phyloP scores from a whole-genome alignment of 108 stramenopile genomes.

The Epithemia pelagica region DNA sequence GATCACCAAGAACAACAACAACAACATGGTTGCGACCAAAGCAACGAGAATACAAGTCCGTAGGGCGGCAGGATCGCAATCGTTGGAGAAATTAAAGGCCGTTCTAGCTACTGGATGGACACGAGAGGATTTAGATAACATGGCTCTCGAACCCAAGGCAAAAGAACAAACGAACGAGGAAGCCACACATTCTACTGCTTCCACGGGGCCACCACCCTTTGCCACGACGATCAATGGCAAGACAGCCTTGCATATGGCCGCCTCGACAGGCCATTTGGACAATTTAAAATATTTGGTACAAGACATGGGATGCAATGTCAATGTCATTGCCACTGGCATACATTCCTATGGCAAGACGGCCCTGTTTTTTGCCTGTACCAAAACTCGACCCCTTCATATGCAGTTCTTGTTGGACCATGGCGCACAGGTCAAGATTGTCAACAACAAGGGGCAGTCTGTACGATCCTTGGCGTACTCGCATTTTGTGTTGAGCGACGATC shows the following conservation, averaged over 20 bases:
- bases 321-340: constrained; percentile 40
- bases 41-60: constrained; percentile 1
- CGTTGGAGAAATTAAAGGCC: constrained; percentile 9
- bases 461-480: constrained; percentile 48
- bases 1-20: no score
- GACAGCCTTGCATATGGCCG: constrained; percentile 62
- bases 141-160: constrained; percentile 18
- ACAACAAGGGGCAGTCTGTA: constrained; percentile 83
- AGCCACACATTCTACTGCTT: no score
- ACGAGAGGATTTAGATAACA: constrained; percentile 5
- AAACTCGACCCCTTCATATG: constrained; percentile 54
- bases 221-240: constrained; percentile 34
- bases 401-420: constrained; percentile 27
- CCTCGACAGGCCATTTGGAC: constrained; percentile 60
- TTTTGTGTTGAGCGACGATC: no score
- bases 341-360: constrained; percentile 77
- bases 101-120: constrained; percentile 22
- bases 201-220: no score
- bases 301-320: constrained; percentile 33
- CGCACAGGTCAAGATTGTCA: constrained; percentile 63
- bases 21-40: no score
- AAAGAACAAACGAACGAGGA: no score
- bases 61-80: constrained; percentile 20
- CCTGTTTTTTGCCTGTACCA: constrained; percentile 74
- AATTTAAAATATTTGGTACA: constrained; percentile 47